Conservation (phyloP, 1,284 basidiomycete species). For the Lentinula novae-zelandiae region DNA sequence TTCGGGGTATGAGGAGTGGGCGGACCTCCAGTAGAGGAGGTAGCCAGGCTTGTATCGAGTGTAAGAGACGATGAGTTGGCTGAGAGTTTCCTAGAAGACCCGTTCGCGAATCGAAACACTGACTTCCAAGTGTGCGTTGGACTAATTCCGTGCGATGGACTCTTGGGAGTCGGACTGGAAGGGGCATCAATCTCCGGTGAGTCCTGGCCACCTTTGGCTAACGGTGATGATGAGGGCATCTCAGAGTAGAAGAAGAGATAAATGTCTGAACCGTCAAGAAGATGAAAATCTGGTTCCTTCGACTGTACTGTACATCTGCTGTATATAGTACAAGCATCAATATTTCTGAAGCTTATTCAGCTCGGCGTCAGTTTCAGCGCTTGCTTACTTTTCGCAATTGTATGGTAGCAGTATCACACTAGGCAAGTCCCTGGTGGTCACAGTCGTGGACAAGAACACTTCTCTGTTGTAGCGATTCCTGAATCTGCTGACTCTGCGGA, state of each 20-base stretch:
- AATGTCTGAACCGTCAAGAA: background rate
- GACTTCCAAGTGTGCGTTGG: constrained; percentile 46
- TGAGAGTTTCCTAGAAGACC: constrained; percentile 48
- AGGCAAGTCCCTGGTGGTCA: no score
- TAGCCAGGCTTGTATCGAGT: constrained; percentile 30
- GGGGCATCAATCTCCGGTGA: background rate
- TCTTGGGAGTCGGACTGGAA: constrained; percentile 17
- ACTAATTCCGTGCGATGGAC: constrained; percentile 22
- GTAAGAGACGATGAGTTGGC: constrained; percentile 27
- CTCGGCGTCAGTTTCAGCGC: background rate
- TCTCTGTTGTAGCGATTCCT: no score
- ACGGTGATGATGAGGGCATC: constrained; percentile 7
- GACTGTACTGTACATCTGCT: background rate
- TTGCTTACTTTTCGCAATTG: background rate
- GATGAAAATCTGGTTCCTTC: background rate
- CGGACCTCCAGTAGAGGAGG: background rate
- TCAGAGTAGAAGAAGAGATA: background rate
- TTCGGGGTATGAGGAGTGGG: constrained; percentile 28
- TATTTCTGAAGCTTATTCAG: background rate
- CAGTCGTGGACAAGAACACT: no score
- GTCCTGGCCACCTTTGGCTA: background rate
- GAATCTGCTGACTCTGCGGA: no score
- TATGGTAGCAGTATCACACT: no score
- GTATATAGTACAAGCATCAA: background rate
- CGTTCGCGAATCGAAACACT: constrained; percentile 52